These are phyloP conservation scores for Luffa aegyptiaca DNA, from an alignment of 306 rosid species.

Conservation along the genomic window DNA sequence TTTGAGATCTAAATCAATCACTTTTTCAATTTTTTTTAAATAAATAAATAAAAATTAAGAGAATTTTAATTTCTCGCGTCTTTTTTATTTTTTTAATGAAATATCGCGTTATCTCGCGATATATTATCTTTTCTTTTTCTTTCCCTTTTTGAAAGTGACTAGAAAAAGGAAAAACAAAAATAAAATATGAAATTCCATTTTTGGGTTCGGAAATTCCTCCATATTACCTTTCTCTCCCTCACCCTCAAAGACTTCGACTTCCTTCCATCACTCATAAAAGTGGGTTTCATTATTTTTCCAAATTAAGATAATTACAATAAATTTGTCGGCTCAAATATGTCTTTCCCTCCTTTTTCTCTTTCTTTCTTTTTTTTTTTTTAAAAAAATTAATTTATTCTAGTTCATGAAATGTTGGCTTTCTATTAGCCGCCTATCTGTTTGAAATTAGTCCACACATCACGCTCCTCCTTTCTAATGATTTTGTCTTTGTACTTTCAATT, in stretches of 20 bases:
- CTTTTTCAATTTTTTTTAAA: too few relatives aligned
- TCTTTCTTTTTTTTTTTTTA: too few relatives aligned
- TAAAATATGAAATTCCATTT: neutral
- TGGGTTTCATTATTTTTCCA: neutral
- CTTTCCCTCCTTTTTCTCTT: too few relatives aligned
- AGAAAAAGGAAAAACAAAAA: neutral
- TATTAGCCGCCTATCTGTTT: too few relatives aligned
- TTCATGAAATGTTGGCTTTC: too few relatives aligned
- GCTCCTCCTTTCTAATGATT: too few relatives aligned
- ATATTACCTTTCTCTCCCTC: neutral
- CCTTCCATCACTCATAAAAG: neutral
- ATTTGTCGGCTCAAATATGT: neutral
- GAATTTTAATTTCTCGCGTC: neutral
- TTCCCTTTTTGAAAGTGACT: slow-evolving; percentile 1
- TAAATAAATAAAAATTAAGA: neutral
- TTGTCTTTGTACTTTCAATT: too few relatives aligned
- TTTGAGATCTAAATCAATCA: neutral
- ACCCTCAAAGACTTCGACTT: neutral
- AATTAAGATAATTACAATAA: neutral
- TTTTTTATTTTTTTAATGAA: neutral
- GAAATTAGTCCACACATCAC: too few relatives aligned
- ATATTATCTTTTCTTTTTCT: neutral
- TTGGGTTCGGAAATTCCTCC: neutral
- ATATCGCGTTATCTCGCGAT: neutral
- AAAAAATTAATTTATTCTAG: too few relatives aligned